Evolutionary conservation across 306 rosid genomes (phyloP), one percentile per base, ranked within the genome.

Genomic region (Trichosanthes cucumerina): DNA sequence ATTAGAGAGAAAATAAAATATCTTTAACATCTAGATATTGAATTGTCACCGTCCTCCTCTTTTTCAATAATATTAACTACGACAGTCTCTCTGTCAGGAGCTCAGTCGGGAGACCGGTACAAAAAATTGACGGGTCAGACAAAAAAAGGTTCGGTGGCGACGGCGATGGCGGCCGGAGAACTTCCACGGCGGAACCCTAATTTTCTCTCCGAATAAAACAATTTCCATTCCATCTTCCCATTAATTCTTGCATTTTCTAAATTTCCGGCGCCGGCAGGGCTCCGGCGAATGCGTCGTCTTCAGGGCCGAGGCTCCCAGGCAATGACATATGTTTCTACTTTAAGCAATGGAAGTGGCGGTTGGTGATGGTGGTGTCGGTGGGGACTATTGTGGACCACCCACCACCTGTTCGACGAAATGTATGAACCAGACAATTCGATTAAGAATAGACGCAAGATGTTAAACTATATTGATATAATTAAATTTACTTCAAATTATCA

Each of bases 341-440:
- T 15, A 50, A 50, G 56, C 21, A 21, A 50, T 50, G 4, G 56
- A 15, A 50, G n/a, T 4, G n/a, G 56, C 7, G 21, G 21, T 50
- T 12, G 19, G 19, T 49, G 19, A 19, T 49, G 33, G 54, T 15
- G 3, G 54, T 46, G 47, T 1, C 0, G 47, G 75, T 41, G 31
- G 50, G 28, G 75, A 41, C 74, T 6, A 34, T 7, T 7, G 26
- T 36, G 72, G 46, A 65, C 3, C 52, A 33, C 75, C 31, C 75
- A 21, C 75, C 50, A 68, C 33, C 49, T 68, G 75, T n/a, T 68
- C 52, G 75, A 68, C 46, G 53, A 68, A 68, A 68, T 68, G 75
- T 21, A 53, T 68, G 49, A 66, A 66, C 46, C 26, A 66, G 0
- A 26, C 36, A 65, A 65, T 65, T 65, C 14, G 24, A 28, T 28